These are phyloP conservation scores for Chaetomium strumarium DNA, from an alignment of 2,329 filamentous ascomycete genomes.

Conservation along the genomic window DNA sequence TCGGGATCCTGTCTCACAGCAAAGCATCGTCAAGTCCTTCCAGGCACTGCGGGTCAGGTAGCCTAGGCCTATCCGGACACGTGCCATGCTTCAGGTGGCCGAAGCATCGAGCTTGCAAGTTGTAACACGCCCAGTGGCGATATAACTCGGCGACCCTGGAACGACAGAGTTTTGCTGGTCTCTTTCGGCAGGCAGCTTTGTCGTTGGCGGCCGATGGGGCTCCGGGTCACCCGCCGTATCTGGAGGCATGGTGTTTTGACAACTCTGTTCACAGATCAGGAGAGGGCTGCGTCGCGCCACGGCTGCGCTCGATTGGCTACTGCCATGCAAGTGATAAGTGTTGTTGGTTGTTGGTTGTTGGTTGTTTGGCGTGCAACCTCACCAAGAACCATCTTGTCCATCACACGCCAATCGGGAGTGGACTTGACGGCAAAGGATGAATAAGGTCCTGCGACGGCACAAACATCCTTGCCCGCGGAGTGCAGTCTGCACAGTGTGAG, in stretches of 20 bases:
- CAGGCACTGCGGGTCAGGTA: too few relatives aligned
- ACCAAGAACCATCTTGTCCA: neutral
- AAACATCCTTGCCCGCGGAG: neutral
- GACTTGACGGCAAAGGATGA: constrained; percentile 2
- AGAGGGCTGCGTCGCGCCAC: neutral
- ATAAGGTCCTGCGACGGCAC: constrained; percentile 5
- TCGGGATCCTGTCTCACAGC: too few relatives aligned
- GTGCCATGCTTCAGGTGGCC: too few relatives aligned
- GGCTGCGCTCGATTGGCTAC: constrained; percentile 1
- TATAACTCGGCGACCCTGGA: too few relatives aligned
- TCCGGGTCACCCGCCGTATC: neutral
- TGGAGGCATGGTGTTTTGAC: neutral
- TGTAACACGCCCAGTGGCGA: too few relatives aligned
- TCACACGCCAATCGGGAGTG: constrained; percentile 3
- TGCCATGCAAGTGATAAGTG: constrained; percentile 5
- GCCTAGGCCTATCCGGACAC: too few relatives aligned
- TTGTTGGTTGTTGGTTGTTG: constrained; percentile 8
- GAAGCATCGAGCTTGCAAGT: too few relatives aligned
- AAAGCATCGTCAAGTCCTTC: too few relatives aligned
- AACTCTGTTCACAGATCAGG: neutral
- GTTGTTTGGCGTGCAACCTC: neutral
- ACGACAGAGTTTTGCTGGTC: neutral
- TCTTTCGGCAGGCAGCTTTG: neutral
- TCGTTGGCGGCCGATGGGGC: neutral
- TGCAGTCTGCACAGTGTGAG: constrained; percentile 5